Conservation (phyloP, 257 asterid species). For the Capsicum chinense region DNA sequence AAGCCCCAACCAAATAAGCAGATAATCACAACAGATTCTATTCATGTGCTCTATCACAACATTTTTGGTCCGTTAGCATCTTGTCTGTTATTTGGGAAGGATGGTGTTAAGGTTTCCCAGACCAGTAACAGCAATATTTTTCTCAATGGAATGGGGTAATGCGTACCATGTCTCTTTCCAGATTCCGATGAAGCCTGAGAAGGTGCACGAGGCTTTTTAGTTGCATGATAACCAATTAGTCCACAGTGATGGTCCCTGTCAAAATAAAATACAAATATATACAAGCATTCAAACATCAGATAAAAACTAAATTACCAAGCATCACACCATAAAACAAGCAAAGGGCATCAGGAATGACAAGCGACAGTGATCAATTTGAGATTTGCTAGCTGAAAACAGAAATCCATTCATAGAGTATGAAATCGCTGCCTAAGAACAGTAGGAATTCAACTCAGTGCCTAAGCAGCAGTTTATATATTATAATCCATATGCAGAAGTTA, state of each 20-base stretch:
- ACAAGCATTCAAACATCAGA: conserved; percentile 31
- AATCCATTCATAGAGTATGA: background rate
- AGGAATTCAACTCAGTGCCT: background rate
- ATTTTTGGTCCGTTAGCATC: background rate
- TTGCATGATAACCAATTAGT: conserved; percentile 66
- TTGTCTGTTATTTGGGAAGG: conserved; percentile 34
- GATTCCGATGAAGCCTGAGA: conserved; percentile 41
- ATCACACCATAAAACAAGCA: background rate
- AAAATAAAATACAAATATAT: conserved; percentile 30
- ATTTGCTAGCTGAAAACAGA: background rate
- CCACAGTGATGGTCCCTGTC: conserved; percentile 81
- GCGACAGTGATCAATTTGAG: background rate
- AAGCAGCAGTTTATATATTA: background rate
- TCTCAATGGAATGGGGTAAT: conserved; percentile 55
- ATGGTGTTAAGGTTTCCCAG: conserved; percentile 33
- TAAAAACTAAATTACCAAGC: conserved; percentile 25
- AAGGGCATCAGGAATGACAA: background rate
- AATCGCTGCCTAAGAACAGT: background rate
- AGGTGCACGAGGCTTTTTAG: conserved; percentile 44
- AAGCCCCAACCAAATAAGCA: background rate
- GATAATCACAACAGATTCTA: background rate
- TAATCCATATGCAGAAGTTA: conserved; percentile 5
- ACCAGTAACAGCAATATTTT: conserved; percentile 40
- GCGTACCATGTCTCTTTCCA: conserved; percentile 40
- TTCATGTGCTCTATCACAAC: background rate